Percentiles rank a stretch among this genome's conserved stretches.
Evolutionary conservation across 1,284 basidiomycete species (phyloP).

Genomic region (Ceratobasidium theobromae): DNA sequence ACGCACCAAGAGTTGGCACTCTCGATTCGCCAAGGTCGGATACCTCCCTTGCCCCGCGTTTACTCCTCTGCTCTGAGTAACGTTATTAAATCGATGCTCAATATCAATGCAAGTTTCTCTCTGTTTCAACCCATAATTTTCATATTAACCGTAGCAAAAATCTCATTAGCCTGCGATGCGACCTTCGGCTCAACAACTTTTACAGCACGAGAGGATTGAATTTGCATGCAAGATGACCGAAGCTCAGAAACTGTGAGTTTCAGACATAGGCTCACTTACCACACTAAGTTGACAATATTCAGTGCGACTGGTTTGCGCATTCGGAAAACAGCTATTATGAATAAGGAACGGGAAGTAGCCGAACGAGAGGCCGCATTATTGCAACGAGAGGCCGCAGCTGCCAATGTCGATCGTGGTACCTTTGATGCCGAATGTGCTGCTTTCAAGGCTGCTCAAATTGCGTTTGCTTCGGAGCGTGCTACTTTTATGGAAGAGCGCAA

Average conservation of each 20-base stretch:
- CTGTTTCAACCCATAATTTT: conserved; percentile 6
- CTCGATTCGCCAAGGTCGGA: conserved; percentile 80
- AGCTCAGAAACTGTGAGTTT: conserved; percentile 74
- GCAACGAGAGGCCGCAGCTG: conserved; percentile 55
- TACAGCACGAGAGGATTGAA: conserved; percentile 74
- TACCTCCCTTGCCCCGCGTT: conserved; percentile 79
- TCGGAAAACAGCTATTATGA: conserved; percentile 63
- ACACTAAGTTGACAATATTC: background rate
- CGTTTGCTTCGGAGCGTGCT: conserved; percentile 33
- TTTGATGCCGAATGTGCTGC: conserved; percentile 26
- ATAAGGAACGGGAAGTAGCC: conserved; percentile 40
- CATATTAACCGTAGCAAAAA: background rate
- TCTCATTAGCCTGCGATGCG: conserved; percentile 70
- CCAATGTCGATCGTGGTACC: conserved; percentile 46
- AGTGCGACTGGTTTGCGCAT: conserved; percentile 31
- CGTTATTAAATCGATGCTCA: conserved; percentile 86
- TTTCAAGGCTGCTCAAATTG: conserved; percentile 19
- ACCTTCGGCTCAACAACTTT: conserved; percentile 74
- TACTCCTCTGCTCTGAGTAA: conserved; percentile 72
- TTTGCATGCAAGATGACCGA: conserved; percentile 73
- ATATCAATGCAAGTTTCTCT: conserved; percentile 64
- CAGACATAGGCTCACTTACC: background rate
- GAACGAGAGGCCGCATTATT: conserved; percentile 57
- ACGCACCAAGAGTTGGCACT: conserved; percentile 83
- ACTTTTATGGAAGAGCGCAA: conserved; percentile 34